Conservation (phyloP, 495 filamentous ascomycete species). For the Lophiotrema nucula region DNA sequence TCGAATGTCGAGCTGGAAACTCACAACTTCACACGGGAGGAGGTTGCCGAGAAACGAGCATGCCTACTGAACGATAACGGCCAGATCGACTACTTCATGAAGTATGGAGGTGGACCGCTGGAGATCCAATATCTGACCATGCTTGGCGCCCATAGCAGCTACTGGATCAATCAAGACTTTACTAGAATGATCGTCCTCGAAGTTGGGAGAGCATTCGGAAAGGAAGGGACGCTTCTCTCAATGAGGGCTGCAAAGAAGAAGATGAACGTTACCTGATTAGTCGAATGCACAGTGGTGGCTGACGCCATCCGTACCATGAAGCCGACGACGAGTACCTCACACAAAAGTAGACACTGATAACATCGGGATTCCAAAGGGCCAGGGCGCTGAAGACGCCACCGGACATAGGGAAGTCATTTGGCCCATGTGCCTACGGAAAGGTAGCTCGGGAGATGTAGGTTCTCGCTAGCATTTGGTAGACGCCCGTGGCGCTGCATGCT, state of each 20-base stretch:
- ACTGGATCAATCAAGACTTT: conserved; percentile 85
- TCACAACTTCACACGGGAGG: conserved; percentile 89
- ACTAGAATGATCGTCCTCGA: conserved; percentile 83
- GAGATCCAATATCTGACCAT: conserved; percentile 97
- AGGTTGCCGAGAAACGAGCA: conserved; percentile 86
- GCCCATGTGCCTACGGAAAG: too few species aligned
- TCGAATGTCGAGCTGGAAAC: conserved; percentile 92
- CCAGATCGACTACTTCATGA: conserved; percentile 86
- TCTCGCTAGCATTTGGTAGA: too few species aligned
- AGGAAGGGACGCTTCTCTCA: conserved; percentile 59
- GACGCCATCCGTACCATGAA: too few species aligned
- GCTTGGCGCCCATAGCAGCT: conserved; percentile 93
- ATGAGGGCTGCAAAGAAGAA: conserved; percentile 74
- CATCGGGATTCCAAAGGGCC: too few species aligned
- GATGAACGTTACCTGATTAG: background rate
- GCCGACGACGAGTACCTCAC: too few species aligned
- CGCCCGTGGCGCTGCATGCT: too few species aligned
- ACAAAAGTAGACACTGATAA: too few species aligned
- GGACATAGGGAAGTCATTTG: too few species aligned
- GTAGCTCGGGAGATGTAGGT: too few species aligned
- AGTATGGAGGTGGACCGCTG: conserved; percentile 74
- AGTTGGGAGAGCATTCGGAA: conserved; percentile 73
- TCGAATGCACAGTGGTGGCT: too few species aligned
- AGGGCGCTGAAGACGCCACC: too few species aligned
- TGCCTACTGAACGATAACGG: conserved; percentile 90